These are phyloP conservation scores for Aspergillus sp. DNA, from an alignment of 2,329 filamentous ascomycete species.

Conservation along the genomic window DNA sequence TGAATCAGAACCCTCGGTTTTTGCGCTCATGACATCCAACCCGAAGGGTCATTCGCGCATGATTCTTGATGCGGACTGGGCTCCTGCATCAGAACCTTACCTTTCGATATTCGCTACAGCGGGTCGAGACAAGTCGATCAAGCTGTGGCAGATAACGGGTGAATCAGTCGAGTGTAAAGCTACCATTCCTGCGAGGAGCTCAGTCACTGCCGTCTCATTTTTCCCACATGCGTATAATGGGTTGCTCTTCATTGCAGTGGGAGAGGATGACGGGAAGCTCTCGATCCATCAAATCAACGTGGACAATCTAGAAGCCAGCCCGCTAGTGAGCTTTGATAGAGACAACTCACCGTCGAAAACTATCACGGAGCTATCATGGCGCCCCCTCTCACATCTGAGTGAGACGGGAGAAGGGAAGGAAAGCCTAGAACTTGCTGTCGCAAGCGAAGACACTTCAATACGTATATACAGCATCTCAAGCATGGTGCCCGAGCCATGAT, in stretches of 20 bases:
- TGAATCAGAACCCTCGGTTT: slow-evolving; percentile 44
- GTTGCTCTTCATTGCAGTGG: slow-evolving; percentile 43
- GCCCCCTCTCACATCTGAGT: slow-evolving; percentile 43
- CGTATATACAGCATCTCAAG: slow-evolving; percentile 40
- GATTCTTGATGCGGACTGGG: slow-evolving; percentile 88
- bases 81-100: slow-evolving; percentile 48
- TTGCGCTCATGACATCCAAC: slow-evolving; percentile 63
- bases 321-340: slow-evolving; percentile 33
- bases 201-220: slow-evolving; percentile 74
- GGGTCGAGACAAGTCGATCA: slow-evolving; percentile 82
- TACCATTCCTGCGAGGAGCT: slow-evolving; percentile 55
- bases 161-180: slow-evolving; percentile 53
- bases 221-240: slow-evolving; percentile 35
- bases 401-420: slow-evolving; percentile 13
- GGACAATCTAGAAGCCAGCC: slow-evolving; percentile 30
- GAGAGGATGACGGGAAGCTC: slow-evolving; percentile 49
- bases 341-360: slow-evolving; percentile 60
- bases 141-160: slow-evolving; percentile 60
- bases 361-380: slow-evolving; percentile 69
- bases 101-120: slow-evolving; percentile 74
- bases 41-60: slow-evolving; percentile 87
- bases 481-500: slow-evolving; percentile 26
- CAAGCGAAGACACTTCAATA: slow-evolving; percentile 47
- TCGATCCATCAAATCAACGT: slow-evolving; percentile 41
- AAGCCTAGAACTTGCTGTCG: slow-evolving; percentile 42